Evolutionary conservation across 306 rosid genomes (phyloP).

Genomic region (Vigna mungo): DNA sequence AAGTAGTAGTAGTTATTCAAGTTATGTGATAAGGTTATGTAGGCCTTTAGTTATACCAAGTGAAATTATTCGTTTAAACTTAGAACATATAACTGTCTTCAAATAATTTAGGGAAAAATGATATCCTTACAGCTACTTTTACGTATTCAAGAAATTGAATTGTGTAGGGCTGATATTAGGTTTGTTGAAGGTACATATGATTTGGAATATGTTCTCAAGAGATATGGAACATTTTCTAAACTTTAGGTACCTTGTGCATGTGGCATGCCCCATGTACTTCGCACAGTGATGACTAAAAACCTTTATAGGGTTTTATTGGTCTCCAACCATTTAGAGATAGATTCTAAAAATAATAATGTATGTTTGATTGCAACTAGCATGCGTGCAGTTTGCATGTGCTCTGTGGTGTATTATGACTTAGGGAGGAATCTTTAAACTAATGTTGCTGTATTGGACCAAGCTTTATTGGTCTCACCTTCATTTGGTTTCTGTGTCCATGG

Average conservation of each 20-base stretch:
- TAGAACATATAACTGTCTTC: not conserved
- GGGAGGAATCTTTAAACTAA: constrained; percentile 36
- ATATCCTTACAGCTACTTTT: not conserved
- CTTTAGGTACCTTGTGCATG: constrained; percentile 1
- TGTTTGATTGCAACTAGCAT: constrained; percentile 26
- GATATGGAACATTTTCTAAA: constrained; percentile 1
- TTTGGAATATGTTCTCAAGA: constrained; percentile 12
- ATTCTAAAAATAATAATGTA: constrained; percentile 21
- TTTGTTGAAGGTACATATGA: not conserved
- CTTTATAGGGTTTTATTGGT: not conserved
- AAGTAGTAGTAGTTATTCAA: not conserved
- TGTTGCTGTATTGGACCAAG: not conserved
- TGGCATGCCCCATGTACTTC: not conserved
- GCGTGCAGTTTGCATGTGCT: constrained; percentile 15
- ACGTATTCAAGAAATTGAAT: not conserved
- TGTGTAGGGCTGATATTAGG: not conserved
- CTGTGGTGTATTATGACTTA: not conserved
- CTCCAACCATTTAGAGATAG: not conserved
- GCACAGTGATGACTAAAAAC: not conserved
- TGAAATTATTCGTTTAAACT: not conserved
- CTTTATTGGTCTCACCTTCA: not conserved
- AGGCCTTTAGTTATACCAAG: not conserved
- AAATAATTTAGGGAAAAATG: not conserved
- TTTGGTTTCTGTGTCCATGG: constrained; percentile 2
- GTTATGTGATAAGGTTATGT: too few relatives aligned